Evolutionary conservation across 495 filamentous ascomycete genomes (phyloP).

Genomic region (Amphirosellinia nigrospora): DNA sequence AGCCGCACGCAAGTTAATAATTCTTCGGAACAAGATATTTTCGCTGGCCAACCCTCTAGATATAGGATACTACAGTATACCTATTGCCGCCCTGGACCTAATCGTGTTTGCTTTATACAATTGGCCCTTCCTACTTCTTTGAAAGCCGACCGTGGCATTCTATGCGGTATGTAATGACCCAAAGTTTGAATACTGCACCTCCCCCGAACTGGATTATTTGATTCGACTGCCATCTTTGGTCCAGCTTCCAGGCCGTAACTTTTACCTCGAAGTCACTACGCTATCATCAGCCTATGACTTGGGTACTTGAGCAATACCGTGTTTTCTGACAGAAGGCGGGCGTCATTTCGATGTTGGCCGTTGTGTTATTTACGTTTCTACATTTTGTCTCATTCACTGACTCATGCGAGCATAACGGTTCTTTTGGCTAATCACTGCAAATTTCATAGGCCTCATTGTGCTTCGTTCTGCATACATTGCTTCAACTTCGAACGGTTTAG

Average conservation of each 20-base stretch:
- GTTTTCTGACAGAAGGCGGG: not conserved
- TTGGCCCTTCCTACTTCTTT: not conserved
- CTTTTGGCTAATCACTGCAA: slow-evolving; percentile 8
- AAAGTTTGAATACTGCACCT: not conserved
- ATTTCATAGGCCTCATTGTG: slow-evolving; percentile 29
- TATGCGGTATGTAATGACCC: slow-evolving; percentile 17
- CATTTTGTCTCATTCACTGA: not conserved
- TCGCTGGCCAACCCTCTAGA: not conserved
- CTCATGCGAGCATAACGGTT: not conserved
- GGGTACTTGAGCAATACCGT: not conserved
- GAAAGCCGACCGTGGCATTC: slow-evolving; percentile 7
- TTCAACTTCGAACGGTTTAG: slow-evolving; percentile 32
- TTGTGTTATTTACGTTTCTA: not conserved
- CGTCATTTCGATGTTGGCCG: not conserved
- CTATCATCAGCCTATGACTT: not conserved
- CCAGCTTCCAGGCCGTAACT: not conserved
- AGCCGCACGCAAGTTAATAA: not conserved
- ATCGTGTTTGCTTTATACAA: not conserved
- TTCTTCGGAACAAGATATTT: not conserved
- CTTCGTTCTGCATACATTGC: slow-evolving; percentile 25
- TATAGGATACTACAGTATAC: not conserved
- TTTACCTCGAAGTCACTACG: not conserved
- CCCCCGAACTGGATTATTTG: not conserved
- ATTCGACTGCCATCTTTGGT: not conserved
- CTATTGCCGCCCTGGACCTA: not conserved